These are phyloP conservation scores for Drechslerella dactyloides DNA, from an alignment of 2,329 filamentous ascomycete species.

Conservation along the genomic window DNA sequence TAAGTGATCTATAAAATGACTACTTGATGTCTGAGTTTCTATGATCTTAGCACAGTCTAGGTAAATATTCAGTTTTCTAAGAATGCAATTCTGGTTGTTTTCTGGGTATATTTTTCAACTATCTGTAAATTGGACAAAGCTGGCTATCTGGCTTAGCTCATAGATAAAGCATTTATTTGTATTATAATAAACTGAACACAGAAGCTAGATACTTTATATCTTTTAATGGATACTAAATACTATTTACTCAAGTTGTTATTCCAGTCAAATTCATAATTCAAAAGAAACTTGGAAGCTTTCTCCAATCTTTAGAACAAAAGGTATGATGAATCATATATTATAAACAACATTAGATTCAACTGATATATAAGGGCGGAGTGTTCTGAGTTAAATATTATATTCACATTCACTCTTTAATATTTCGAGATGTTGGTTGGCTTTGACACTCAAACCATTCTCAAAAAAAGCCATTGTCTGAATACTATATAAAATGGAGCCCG, in stretches of 20 bases:
- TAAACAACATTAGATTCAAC: neutral
- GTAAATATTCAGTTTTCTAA: too few species aligned
- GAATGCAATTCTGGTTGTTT: too few species aligned
- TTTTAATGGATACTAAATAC: conserved; percentile 1
- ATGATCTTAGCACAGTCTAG: too few species aligned
- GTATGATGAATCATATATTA: neutral
- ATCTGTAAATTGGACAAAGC: too few species aligned
- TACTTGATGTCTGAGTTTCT: too few species aligned
- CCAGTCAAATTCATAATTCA: neutral
- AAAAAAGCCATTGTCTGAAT: neutral
- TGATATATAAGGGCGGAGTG: neutral
- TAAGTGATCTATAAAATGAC: too few species aligned
- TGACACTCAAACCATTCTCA: neutral
- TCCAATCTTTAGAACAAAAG: neutral
- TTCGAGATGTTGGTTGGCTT: neutral
- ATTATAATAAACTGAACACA: neutral
- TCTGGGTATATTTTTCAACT: too few species aligned
- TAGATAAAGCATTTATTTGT: neutral
- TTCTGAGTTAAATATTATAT: neutral
- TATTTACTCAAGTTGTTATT: neutral
- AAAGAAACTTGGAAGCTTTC: neutral
- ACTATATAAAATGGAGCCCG: neutral
- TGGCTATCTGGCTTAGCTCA: neutral
- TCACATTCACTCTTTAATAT: conserved; percentile 2
- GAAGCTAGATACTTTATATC: neutral